Percentiles rank a stretch among this genome's conserved stretches.
These are phyloP conservation scores for Nephromyces sp. DNA, from an alignment of 169 alveolate genomes.

Conservation along the genomic window DNA sequence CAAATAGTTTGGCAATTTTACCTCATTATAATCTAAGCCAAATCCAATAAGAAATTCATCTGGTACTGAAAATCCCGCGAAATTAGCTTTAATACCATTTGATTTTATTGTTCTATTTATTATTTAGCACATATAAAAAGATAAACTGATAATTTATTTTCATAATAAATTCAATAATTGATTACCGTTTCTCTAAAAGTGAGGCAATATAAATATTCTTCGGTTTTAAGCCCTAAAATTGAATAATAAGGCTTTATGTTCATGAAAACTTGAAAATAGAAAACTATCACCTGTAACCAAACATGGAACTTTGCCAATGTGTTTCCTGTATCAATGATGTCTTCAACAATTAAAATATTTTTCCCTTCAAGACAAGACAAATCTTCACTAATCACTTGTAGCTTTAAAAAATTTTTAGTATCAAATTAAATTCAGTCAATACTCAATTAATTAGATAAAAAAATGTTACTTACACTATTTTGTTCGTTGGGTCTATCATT, in stretches of 20 bases:
- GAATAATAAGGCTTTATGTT: neutral
- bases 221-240: slow-evolving; percentile 24
- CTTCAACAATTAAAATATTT: slow-evolving; percentile 57
- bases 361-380: slow-evolving; percentile 42
- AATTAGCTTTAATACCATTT: slow-evolving; percentile 45
- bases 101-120: neutral
- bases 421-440: neutral
- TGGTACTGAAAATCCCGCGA: slow-evolving; percentile 51
- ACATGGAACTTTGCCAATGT: slow-evolving; percentile 39
- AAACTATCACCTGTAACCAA: slow-evolving; percentile 24
- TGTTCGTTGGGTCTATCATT: slow-evolving; percentile 16
- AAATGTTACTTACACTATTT: neutral
- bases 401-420: neutral
- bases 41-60: slow-evolving; percentile 49
- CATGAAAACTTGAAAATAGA: neutral
- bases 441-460: neutral
- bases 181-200: slow-evolving; percentile 12
- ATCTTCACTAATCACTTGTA: slow-evolving; percentile 39
- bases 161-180: neutral
- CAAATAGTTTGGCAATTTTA: neutral
- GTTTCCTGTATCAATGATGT: slow-evolving; percentile 51
- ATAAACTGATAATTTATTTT: neutral
- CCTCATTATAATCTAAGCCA: slow-evolving; percentile 49
- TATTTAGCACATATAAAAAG: neutral
- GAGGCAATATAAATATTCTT: slow-evolving; percentile 35